phyloP scores from a whole-genome alignment of 2,329 filamentous ascomycete genomes.

The Hypoxylon sp. region DNA sequence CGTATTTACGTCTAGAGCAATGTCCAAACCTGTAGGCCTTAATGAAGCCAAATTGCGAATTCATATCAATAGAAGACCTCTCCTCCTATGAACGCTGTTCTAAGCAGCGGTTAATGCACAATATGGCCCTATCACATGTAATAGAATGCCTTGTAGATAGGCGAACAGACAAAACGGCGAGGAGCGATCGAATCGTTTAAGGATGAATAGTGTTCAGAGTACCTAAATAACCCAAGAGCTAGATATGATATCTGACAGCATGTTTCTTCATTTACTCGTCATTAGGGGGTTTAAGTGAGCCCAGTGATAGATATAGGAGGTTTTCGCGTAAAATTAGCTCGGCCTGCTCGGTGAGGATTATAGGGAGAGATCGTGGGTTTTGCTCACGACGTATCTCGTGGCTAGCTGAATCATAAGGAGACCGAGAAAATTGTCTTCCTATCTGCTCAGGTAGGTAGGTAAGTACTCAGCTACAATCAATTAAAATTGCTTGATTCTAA shows the following conservation, averaged over 20 bases:
- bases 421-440: neutral
- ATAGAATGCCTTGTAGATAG: conserved; percentile 9
- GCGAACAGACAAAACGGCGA: conserved; percentile 24
- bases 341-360: neutral
- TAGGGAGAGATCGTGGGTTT: neutral
- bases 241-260: too few relatives aligned
- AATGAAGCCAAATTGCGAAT: conserved; percentile 42
- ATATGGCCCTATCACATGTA: conserved; percentile 22
- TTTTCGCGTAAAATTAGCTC: neutral
- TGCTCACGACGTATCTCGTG: conserved; percentile 1
- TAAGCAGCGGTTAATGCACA: conserved; percentile 29
- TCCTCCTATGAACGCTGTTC: conserved; percentile 20
- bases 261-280: conserved; percentile 9
- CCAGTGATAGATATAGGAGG: neutral
- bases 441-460: too few relatives aligned
- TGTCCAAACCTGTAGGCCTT: conserved; percentile 30
- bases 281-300: conserved; percentile 6
- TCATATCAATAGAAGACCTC: conserved; percentile 38
- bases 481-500: too few relatives aligned
- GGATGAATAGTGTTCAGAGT: too few relatives aligned
- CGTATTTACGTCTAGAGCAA: conserved; percentile 13
- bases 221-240: too few relatives aligned
- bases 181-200: conserved; percentile 31
- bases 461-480: too few relatives aligned
- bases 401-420: neutral